phyloP scores from a whole-genome alignment of 2,329 filamentous ascomycete species.

The Aspergillus sp. region DNA sequence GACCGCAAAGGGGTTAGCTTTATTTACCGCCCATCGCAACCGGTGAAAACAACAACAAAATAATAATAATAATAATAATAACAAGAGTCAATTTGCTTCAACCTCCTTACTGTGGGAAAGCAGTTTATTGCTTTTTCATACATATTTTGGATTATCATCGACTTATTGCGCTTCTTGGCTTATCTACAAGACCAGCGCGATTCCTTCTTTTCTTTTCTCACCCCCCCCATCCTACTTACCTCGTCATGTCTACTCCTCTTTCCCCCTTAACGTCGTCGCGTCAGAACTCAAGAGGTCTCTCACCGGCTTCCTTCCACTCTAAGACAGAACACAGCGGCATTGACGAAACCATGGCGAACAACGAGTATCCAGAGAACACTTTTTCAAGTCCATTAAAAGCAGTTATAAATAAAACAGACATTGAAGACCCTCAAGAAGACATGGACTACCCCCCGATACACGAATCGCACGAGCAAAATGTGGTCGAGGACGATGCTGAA shows the following conservation, averaged over 20 bases:
- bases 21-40: conserved; percentile 25
- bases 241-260: conserved; percentile 37
- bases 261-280: conserved; percentile 37
- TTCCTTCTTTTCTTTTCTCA: not conserved
- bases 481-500: conserved; percentile 16
- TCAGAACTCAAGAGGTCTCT: conserved; percentile 35
- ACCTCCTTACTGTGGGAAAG: not conserved
- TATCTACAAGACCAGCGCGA: no score
- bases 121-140: no score
- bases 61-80: conserved; percentile 9
- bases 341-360: conserved; percentile 11
- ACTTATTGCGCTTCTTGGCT: no score
- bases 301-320: conserved; percentile 15
- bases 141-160: no score
- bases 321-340: conserved; percentile 10
- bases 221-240: conserved; percentile 28
- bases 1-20: conserved; percentile 19
- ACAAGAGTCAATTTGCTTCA: not conserved
- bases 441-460: conserved; percentile 9
- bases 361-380: conserved; percentile 17
- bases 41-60: conserved; percentile 13
- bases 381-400: conserved; percentile 24
- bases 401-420: conserved; percentile 10
- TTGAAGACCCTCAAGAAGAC: conserved; percentile 6
- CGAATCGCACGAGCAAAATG: conserved; percentile 12